Conservation (phyloP, 176 grass and related monocot genomes). For the Cymbopogon citratus region DNA sequence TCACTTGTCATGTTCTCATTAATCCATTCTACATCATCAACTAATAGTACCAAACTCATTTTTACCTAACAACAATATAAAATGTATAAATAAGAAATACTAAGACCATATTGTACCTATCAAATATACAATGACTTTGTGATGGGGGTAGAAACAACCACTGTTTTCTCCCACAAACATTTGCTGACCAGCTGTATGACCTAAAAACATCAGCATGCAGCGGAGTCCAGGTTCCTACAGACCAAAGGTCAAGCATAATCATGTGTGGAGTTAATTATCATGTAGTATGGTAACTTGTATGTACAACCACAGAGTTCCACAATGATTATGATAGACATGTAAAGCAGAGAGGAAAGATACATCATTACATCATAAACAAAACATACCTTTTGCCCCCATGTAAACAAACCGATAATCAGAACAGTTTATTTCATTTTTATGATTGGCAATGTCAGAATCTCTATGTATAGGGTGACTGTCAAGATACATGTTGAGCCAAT, state of each 20-base stretch:
- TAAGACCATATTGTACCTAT: conserved; percentile 47
- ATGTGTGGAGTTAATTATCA: conserved; percentile 6
- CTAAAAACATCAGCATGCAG: conserved; percentile 96
- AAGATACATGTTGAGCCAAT: conserved; percentile 96
- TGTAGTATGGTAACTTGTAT: not conserved
- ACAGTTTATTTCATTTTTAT: conserved; percentile 95
- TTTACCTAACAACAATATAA: not conserved
- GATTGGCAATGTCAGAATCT: conserved; percentile 70
- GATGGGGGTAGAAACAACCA: conserved; percentile 85
- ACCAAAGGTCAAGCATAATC: conserved; percentile 13
- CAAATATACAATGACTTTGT: conserved; percentile 65
- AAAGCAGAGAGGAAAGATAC: not conserved
- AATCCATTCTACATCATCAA: not conserved
- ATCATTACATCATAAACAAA: not conserved
- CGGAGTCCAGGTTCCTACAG: conserved; percentile 91
- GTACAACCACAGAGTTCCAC: not conserved
- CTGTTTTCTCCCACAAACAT: conserved; percentile 85
- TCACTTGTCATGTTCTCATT: not conserved
- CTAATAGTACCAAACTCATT: not conserved
- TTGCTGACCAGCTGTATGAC: conserved; percentile 97
- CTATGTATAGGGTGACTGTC: conserved; percentile 84
- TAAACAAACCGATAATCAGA: conserved; percentile 97
- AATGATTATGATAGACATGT: conserved; percentile 5
- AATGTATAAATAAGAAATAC: not conserved
- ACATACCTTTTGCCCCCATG: conserved; percentile 85